A percentile compares a stretch with the other conserved stretches of the same genome.
Evolutionary conservation across 1,284 basidiomycete genomes (phyloP).

Genomic region (Cutaneotrichosporon spelunceum): DNA sequence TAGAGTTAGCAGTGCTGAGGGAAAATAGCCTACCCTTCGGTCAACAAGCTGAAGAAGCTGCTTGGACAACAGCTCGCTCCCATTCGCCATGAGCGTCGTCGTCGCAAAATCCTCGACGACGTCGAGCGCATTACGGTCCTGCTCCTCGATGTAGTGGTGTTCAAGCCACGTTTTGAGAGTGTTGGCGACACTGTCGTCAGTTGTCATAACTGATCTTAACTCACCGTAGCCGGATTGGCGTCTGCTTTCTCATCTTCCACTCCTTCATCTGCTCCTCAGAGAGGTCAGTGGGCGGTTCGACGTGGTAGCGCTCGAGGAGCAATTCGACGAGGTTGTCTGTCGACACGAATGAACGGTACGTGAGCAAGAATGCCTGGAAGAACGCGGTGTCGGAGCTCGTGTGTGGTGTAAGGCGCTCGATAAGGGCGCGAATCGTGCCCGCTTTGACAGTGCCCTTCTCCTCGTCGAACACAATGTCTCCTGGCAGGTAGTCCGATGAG

Average conservation of each 20-base stretch:
- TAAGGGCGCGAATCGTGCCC: constrained; percentile 77
- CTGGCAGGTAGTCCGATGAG: constrained; percentile 69
- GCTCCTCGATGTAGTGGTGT: constrained; percentile 73
- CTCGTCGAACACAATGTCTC: constrained; percentile 78
- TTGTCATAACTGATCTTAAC: constrained; percentile 25
- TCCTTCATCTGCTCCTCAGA: constrained; percentile 63
- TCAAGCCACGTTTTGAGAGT: constrained; percentile 78
- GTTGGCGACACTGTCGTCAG: constrained; percentile 65
- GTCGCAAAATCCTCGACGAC: constrained; percentile 73
- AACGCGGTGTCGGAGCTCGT: constrained; percentile 65
- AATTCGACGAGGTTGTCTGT: constrained; percentile 79
- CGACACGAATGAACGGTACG: constrained; percentile 92
- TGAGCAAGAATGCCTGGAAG: constrained; percentile 91
- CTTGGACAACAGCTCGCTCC: constrained; percentile 64
- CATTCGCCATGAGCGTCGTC: constrained; percentile 57
- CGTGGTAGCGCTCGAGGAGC: constrained; percentile 79
- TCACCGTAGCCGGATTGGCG: constrained; percentile 80
- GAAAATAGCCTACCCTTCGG: constrained; percentile 52
- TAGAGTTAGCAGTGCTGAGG: neutral
- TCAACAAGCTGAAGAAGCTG: constrained; percentile 70
- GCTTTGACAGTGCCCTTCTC: constrained; percentile 74
- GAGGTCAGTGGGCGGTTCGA: constrained; percentile 71
- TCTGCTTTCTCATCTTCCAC: constrained; percentile 87
- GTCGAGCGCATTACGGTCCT: constrained; percentile 71
- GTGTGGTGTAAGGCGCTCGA: constrained; percentile 87